These are phyloP conservation scores for Hypoxylon sp. DNA, from an alignment of 2,329 filamentous ascomycete species.

Conservation along the genomic window DNA sequence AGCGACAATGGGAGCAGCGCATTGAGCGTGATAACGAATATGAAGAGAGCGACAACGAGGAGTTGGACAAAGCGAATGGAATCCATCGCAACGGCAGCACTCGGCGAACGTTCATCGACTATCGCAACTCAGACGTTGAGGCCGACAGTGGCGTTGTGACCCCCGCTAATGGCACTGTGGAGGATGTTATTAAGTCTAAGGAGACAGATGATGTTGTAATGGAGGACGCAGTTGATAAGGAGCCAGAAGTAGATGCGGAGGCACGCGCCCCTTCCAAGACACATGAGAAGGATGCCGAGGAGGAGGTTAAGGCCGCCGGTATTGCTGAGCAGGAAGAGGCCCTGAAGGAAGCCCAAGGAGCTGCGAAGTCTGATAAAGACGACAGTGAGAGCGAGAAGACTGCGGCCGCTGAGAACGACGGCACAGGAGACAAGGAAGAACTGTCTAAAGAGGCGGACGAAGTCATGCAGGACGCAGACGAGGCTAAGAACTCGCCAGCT, in stretches of 20 bases:
- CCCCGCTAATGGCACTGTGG: conserved; percentile 56
- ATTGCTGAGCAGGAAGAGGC: conserved; percentile 48
- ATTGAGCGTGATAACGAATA: conserved; percentile 84
- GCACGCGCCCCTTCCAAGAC: conserved; percentile 52
- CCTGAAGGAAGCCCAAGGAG: conserved; percentile 43
- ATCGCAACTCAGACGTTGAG: conserved; percentile 62
- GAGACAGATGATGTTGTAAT: conserved; percentile 60
- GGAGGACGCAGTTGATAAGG: conserved; percentile 51
- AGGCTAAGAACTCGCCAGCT: conserved; percentile 38
- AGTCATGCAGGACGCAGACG: conserved; percentile 48
- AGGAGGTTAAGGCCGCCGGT: conserved; percentile 41
- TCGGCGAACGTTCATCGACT: conserved; percentile 67
- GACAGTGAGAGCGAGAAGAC: conserved; percentile 41
- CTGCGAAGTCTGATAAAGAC: conserved; percentile 56
- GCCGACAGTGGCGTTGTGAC: conserved; percentile 59
- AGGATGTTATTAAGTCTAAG: conserved; percentile 56
- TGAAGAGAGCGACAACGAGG: conserved; percentile 91
- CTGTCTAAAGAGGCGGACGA: conserved; percentile 47
- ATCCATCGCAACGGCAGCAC: conserved; percentile 69
- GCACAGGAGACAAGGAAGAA: conserved; percentile 36
- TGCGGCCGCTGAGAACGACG: conserved; percentile 22
- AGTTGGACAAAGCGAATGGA: conserved; percentile 80
- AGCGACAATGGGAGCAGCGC: conserved; percentile 85
- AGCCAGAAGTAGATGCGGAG: conserved; percentile 51
- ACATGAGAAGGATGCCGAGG: conserved; percentile 44